A percentile compares a stretch with the other conserved stretches of the same genome.
phyloP scores from a whole-genome alignment of 805 yeast species.

The Nakazawaea ambrosiae region DNA sequence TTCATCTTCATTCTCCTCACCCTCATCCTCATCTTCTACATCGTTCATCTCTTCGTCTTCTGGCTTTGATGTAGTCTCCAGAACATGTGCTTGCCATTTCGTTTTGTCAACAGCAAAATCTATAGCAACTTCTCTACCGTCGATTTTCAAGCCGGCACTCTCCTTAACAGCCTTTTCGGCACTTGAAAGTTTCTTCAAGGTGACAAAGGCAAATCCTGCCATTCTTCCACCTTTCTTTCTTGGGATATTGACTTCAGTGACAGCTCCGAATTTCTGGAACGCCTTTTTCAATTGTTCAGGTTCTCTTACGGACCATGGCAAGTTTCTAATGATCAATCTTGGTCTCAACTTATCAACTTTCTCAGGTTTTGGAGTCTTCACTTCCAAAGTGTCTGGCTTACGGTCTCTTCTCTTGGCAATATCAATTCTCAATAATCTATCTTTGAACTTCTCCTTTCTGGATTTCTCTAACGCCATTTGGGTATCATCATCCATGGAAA shows the following conservation, averaged over 20 bases:
- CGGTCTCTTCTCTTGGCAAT: constrained; percentile 91
- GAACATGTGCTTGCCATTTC: constrained; percentile 63
- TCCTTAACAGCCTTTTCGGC: constrained; percentile 81
- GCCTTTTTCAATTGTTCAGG: constrained; percentile 63
- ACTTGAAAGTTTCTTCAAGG: constrained; percentile 70
- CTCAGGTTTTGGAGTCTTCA: constrained; percentile 15
- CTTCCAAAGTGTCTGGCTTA: constrained; percentile 22
- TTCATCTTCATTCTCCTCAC: constrained; percentile 26
- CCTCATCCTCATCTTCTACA: constrained; percentile 29
- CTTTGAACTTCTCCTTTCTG: constrained; percentile 58
- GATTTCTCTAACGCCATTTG: constrained; percentile 62
- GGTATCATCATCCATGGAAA: constrained; percentile 80
- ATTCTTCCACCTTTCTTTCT: constrained; percentile 80
- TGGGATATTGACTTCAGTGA: constrained; percentile 84
- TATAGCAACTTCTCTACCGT: constrained; percentile 88
- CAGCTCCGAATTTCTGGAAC: constrained; percentile 77
- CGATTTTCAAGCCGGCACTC: constrained; percentile 67
- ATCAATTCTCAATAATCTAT: constrained; percentile 66
- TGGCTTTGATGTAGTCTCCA: constrained; percentile 32
- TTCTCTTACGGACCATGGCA: constrained; percentile 92
- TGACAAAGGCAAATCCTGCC: constrained; percentile 93
- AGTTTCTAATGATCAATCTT: constrained; percentile 79
- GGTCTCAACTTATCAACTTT: constrained; percentile 74
- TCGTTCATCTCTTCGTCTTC: constrained; percentile 36
- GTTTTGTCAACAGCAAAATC: constrained; percentile 88